Percentiles rank a stretch among this genome's conserved stretches.
phyloP scores from a whole-genome alignment of 345 rosid species.

The Sonneratia caseolaris region DNA sequence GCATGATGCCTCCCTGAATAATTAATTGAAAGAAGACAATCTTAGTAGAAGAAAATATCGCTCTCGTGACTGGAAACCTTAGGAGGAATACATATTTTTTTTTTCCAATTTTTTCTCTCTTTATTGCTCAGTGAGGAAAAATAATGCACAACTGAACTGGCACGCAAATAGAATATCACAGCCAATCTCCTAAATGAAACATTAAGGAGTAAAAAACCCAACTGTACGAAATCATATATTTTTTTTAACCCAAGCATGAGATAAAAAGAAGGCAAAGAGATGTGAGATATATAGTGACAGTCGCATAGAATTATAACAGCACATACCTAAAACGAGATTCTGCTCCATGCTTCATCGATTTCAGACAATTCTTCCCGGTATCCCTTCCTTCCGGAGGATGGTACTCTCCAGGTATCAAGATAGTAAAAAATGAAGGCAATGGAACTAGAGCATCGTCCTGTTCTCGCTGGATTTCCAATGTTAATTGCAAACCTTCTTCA shows the following conservation, averaged over 20 bases:
- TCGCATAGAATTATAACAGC: background rate
- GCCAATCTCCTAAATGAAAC: no score
- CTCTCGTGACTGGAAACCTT: background rate
- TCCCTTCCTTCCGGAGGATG: constrained; percentile 22
- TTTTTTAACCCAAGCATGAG: background rate
- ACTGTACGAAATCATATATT: no score
- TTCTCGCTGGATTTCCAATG: constrained; percentile 56
- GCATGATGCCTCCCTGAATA: constrained; percentile 54
- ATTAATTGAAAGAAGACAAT: constrained; percentile 1
- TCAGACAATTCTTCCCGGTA: constrained; percentile 32
- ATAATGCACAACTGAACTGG: no score
- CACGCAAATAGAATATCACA: no score
- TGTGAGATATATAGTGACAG: background rate
- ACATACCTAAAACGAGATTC: constrained; percentile 80
- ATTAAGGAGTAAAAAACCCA: background rate
- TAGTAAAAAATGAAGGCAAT: constrained; percentile 44
- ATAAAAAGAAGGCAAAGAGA: background rate
- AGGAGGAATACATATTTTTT: no score
- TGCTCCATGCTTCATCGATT: constrained; percentile 32
- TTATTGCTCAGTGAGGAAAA: no score
- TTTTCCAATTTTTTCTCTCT: no score
- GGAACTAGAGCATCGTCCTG: constrained; percentile 27
- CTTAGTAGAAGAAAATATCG: background rate
- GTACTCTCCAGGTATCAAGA: constrained; percentile 46
- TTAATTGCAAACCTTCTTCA: constrained; percentile 47